These are phyloP conservation scores for Prunus yedoensis DNA, from an alignment of 331 rosid species.

Conservation along the genomic window DNA sequence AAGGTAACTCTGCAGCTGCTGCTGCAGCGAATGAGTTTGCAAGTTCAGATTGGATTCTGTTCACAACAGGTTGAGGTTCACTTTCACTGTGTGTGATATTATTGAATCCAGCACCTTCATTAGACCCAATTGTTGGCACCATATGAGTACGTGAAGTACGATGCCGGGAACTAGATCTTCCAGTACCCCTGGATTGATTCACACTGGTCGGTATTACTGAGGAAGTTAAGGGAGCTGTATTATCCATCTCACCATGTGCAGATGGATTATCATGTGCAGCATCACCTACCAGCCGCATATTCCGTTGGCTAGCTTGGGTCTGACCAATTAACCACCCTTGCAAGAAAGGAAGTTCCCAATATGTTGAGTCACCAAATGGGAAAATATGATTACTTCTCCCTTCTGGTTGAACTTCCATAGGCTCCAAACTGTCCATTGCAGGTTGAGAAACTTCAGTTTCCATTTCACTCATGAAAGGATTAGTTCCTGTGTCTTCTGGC, in stretches of 20 bases:
- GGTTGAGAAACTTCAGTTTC: constrained; percentile 47
- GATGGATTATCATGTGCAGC: constrained; percentile 38
- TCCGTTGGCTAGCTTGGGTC: constrained; percentile 69
- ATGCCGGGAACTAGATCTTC: constrained; percentile 61
- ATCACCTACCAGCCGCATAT: constrained; percentile 36
- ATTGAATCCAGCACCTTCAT: constrained; percentile 46
- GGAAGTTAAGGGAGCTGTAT: constrained; percentile 42
- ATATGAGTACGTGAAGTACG: constrained; percentile 53
- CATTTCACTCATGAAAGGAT: constrained; percentile 38
- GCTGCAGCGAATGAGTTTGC: constrained; percentile 83
- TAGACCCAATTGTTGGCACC: constrained; percentile 48
- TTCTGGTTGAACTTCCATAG: constrained; percentile 56
- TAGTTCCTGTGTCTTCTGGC: constrained; percentile 43
- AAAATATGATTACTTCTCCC: constrained; percentile 57
- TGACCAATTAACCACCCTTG: constrained; percentile 98
- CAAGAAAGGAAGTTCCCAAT: constrained; percentile 93
- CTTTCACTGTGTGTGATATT: constrained; percentile 45
- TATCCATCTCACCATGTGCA: constrained; percentile 44
- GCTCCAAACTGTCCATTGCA: constrained; percentile 31
- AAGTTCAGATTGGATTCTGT: constrained; percentile 78
- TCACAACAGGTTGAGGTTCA: constrained; percentile 65
- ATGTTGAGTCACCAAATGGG: constrained; percentile 59
- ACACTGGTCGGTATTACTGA: constrained; percentile 47
- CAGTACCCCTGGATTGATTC: constrained; percentile 55
- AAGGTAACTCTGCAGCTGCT: constrained; percentile 92